Conservation (phyloP, 306 rosid species). For the Canavalia gladiata region DNA sequence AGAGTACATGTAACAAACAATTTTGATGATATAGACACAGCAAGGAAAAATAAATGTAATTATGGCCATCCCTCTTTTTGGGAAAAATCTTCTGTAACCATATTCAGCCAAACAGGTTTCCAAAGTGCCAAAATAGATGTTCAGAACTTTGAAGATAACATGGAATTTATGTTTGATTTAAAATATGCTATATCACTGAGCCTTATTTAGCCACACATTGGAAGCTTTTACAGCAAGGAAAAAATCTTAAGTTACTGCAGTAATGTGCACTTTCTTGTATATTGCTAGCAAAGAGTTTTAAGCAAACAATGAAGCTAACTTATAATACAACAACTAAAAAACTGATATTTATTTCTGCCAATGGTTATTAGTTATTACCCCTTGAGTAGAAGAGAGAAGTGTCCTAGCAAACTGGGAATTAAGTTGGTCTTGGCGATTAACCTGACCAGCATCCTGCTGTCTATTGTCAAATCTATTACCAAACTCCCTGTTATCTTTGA, state of each 20-base stretch:
- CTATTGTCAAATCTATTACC: constrained; percentile 56
- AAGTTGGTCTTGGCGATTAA: constrained; percentile 64
- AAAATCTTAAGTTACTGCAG: background rate
- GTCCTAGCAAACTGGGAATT: constrained; percentile 62
- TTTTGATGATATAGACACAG: background rate
- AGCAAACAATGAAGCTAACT: background rate
- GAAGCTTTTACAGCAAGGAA: background rate
- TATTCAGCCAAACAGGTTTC: constrained; percentile 29
- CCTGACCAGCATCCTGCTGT: constrained; percentile 67
- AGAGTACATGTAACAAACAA: background rate
- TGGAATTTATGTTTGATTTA: background rate
- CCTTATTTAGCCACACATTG: background rate
- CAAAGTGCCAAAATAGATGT: background rate
- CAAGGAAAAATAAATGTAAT: background rate
- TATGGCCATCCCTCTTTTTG: background rate
- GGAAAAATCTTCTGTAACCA: background rate
- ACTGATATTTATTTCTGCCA: constrained; percentile 27
- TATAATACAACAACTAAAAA: background rate
- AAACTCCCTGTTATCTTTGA: constrained; percentile 63
- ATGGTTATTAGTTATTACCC: constrained; percentile 59
- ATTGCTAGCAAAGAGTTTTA: constrained; percentile 20
- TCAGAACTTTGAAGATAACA: background rate
- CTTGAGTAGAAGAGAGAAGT: constrained; percentile 57
- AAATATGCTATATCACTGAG: background rate
- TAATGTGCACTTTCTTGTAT: background rate